Evolutionary conservation across 768 basidiomycete species (phyloP).

Genomic region (Suillus subalutaceus): DNA sequence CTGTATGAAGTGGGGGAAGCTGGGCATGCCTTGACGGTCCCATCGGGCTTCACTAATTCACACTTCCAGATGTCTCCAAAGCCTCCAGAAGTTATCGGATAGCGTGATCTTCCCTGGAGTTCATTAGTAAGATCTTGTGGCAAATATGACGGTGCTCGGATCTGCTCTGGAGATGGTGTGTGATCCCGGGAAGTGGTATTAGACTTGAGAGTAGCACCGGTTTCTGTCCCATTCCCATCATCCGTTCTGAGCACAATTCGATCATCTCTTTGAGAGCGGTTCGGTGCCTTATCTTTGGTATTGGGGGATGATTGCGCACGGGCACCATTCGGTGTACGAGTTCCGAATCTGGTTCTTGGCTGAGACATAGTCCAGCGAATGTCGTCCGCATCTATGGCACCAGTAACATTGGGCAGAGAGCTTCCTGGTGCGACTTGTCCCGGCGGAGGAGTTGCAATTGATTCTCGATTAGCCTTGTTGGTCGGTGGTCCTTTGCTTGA

Average conservation of each 20-base stretch:
- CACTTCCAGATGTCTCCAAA: neutral
- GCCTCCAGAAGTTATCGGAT: neutral
- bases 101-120: neutral
- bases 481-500: too few species aligned
- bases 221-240: conserved; percentile 51
- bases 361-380: too few species aligned
- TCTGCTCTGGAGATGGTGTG: conserved; percentile 58
- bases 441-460: too few species aligned
- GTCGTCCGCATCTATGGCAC: too few species aligned
- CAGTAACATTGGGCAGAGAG: too few species aligned
- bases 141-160: conserved; percentile 41
- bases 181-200: conserved; percentile 43
- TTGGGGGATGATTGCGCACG: conserved; percentile 8
- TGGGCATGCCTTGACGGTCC: neutral
- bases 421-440: too few species aligned
- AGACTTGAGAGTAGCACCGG: conserved; percentile 47
- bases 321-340: conserved; percentile 33
- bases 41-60: neutral
- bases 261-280: conserved; percentile 49
- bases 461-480: too few species aligned
- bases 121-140: neutral
- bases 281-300: conserved; percentile 40
- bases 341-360: conserved; percentile 11
- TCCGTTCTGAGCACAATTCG: conserved; percentile 44
- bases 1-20: neutral